Conservation (phyloP, 257 asterid genomes). For the Galeopsis tetrahit region DNA sequence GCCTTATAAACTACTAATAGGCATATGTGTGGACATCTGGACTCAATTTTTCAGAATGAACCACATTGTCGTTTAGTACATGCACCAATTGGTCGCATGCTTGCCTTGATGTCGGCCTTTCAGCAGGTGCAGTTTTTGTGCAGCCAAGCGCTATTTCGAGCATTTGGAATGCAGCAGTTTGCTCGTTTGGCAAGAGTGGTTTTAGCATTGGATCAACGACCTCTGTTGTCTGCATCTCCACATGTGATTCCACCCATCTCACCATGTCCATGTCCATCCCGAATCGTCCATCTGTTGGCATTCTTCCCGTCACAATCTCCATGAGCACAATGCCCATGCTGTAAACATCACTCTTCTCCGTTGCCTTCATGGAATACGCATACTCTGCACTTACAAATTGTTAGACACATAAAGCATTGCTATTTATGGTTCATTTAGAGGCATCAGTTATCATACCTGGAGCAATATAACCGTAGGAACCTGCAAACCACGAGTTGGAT, state of each 20-base stretch:
- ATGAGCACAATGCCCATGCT: slow-evolving; percentile 96
- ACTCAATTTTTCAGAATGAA: slow-evolving; percentile 55
- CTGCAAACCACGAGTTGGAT: slow-evolving; percentile 81
- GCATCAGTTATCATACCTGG: slow-evolving; percentile 58
- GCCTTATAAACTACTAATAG: not conserved
- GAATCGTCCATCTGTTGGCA: slow-evolving; percentile 83
- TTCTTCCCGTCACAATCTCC: slow-evolving; percentile 89
- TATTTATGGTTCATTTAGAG: too few relatives aligned
- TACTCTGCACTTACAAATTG: slow-evolving; percentile 57
- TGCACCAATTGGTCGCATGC: slow-evolving; percentile 64
- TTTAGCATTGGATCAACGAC: slow-evolving; percentile 68
- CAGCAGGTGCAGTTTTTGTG: slow-evolving; percentile 88
- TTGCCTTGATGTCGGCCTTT: slow-evolving; percentile 81
- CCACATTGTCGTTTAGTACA: slow-evolving; percentile 52
- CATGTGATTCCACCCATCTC: slow-evolving; percentile 73
- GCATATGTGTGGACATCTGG: slow-evolving; percentile 42
- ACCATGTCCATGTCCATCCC: slow-evolving; percentile 80
- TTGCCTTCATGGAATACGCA: slow-evolving; percentile 82
- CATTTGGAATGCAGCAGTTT: slow-evolving; percentile 57
- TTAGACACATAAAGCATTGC: not conserved
- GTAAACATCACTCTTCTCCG: slow-evolving; percentile 89
- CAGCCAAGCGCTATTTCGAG: slow-evolving; percentile 79
- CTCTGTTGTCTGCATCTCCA: slow-evolving; percentile 57
- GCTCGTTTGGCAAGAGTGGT: slow-evolving; percentile 71
- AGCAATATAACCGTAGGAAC: slow-evolving; percentile 94